A percentile compares a stretch with the other conserved stretches of the same genome.
Evolutionary conservation across 371 early-diverging fungal genomes (phyloP).

Genomic region (Thermomucor indicae-seudaticae): DNA sequence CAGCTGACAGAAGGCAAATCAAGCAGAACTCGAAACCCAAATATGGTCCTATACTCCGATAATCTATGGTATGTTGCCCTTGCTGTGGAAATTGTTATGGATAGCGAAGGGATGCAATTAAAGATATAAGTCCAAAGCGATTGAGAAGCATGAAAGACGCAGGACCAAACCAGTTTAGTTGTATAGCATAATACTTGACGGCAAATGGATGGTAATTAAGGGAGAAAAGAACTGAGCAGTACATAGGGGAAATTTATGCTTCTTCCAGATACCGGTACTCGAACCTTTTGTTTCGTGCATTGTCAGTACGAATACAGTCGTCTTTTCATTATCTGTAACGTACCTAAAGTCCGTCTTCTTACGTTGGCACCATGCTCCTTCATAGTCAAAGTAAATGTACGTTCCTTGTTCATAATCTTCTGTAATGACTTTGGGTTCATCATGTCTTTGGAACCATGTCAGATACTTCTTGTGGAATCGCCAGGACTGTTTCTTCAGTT

Average conservation of each 20-base stretch:
- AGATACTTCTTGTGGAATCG: slow-evolving; percentile 98
- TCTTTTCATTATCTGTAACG: not conserved
- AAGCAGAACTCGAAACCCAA: no score
- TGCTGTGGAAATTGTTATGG: no score
- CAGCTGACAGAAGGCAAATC: no score
- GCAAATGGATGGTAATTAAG: not conserved
- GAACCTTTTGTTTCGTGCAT: slow-evolving; percentile 57
- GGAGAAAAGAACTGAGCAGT: not conserved
- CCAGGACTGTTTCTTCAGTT: slow-evolving; percentile 98
- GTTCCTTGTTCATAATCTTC: slow-evolving; percentile 99
- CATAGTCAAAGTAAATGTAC: slow-evolving; percentile 99
- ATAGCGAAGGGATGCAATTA: no score
- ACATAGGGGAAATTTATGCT: slow-evolving; percentile 26
- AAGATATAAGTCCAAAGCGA: no score
- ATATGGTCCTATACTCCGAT: no score
- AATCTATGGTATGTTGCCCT: no score
- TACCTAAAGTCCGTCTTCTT: slow-evolving; percentile 95
- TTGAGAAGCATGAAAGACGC: no score
- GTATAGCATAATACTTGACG: no score
- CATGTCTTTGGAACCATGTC: slow-evolving; percentile 99
- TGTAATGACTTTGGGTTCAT: slow-evolving; percentile 96
- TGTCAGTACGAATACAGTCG: not conserved
- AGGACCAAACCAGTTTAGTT: no score
- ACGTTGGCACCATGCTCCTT: slow-evolving; percentile 96
- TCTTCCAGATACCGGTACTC: slow-evolving; percentile 89